Conservation (phyloP, 169 alveolate species). For the Babesia bigemina region DNA sequence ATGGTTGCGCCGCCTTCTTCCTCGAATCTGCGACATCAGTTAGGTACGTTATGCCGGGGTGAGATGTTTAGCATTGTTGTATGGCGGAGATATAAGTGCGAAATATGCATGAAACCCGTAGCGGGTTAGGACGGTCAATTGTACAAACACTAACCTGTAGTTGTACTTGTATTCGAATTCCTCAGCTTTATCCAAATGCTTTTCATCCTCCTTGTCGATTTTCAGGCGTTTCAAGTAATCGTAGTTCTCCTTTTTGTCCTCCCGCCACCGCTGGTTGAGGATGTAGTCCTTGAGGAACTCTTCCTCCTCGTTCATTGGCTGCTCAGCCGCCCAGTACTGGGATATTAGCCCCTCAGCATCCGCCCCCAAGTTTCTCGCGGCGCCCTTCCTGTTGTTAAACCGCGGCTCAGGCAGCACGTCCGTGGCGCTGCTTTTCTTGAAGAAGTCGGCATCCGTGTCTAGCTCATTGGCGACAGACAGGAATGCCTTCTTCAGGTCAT, state of each 20-base stretch:
- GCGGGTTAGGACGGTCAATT: constrained; percentile 6
- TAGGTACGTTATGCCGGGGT: too few species aligned
- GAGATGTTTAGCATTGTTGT: too few species aligned
- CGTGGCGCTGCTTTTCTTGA: constrained; percentile 55
- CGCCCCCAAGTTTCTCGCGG: neutral
- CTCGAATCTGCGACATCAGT: constrained; percentile 16
- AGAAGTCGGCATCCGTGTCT: constrained; percentile 58
- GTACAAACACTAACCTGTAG: constrained; percentile 58
- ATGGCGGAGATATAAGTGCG: too few species aligned
- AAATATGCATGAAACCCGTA: too few species aligned
- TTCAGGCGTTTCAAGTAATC: constrained; percentile 29
- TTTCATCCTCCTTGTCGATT: constrained; percentile 71
- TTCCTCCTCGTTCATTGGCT: constrained; percentile 71
- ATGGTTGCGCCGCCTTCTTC: constrained; percentile 59
- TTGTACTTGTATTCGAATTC: constrained; percentile 73
- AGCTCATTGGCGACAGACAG: constrained; percentile 67
- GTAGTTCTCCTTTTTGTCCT: constrained; percentile 60
- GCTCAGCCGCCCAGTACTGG: constrained; percentile 61
- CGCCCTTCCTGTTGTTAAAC: neutral
- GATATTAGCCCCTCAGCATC: constrained; percentile 61
- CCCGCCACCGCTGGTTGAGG: constrained; percentile 80
- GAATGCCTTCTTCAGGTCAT: constrained; percentile 70
- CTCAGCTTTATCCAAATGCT: constrained; percentile 71
- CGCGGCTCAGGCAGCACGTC: constrained; percentile 61
- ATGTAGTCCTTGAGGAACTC: constrained; percentile 79